These are phyloP conservation scores for Fusarium proliferatum DNA, from an alignment of 2,329 filamentous ascomycete genomes.

Conservation along the genomic window DNA sequence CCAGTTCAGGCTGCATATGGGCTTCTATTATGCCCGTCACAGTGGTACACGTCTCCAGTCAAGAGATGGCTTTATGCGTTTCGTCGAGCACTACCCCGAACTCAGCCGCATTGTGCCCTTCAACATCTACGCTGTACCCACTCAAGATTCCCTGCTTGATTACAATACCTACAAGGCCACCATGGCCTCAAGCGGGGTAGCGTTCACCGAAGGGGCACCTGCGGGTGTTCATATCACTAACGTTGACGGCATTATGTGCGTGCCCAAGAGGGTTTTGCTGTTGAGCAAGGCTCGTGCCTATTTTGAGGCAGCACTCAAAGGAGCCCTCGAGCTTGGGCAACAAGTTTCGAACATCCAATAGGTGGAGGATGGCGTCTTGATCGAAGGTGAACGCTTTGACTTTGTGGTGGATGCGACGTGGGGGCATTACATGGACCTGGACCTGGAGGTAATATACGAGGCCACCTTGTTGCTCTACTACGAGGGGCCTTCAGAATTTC, in stretches of 20 bases:
- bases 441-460: neutral
- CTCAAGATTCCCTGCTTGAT: neutral
- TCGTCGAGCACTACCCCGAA: neutral
- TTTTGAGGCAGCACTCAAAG: neutral
- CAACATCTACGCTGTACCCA: neutral
- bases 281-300: neutral
- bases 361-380: neutral
- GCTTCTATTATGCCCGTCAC: conserved; percentile 10
- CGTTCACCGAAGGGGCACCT: neutral
- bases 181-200: neutral
- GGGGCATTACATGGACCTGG: neutral
- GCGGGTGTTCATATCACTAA: neutral
- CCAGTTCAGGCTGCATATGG: conserved; percentile 6
- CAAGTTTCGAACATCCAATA: neutral
- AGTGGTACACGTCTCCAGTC: neutral
- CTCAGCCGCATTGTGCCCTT: neutral
- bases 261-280: neutral
- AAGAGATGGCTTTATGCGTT: neutral
- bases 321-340: neutral
- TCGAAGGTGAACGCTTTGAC: neutral
- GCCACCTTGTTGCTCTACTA: conserved; percentile 4
- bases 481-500: neutral
- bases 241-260: conserved; percentile 1
- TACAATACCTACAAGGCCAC: neutral
- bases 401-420: neutral